Evolutionary conservation across 2,329 filamentous ascomycete genomes (phyloP).

Genomic region (Torrubiellomyces zombiae): DNA sequence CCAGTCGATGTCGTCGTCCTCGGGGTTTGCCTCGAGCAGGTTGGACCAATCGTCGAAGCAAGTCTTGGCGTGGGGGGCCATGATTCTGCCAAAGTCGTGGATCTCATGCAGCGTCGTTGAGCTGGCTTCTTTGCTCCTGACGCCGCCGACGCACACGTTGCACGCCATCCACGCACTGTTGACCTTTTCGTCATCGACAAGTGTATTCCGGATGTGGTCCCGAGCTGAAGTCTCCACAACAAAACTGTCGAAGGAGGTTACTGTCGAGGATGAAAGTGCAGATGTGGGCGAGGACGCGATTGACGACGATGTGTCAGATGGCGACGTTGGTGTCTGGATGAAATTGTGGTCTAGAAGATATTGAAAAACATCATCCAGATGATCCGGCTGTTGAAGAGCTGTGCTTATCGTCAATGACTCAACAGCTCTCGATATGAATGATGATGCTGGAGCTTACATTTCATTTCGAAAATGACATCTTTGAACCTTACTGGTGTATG

Average conservation of each 20-base stretch:
- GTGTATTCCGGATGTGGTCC: constrained; percentile 7
- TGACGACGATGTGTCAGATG: constrained; percentile 4
- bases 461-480: constrained; percentile 6
- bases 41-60: constrained; percentile 11
- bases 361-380: constrained; percentile 9
- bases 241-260: constrained; percentile 8
- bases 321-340: constrained; percentile 7
- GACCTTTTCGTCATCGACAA: constrained; percentile 7
- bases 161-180: constrained; percentile 11
- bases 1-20: constrained; percentile 19
- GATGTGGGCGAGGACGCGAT: constrained; percentile 6
- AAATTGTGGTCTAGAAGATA: constrained; percentile 10
- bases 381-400: constrained; percentile 7
- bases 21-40: constrained; percentile 5
- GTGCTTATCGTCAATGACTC: neutral
- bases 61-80: constrained; percentile 11
- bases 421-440: neutral
- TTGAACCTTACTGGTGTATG: constrained; percentile 5
- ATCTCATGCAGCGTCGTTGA: constrained; percentile 8
- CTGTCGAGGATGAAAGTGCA: constrained; percentile 6
- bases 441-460: constrained; percentile 4
- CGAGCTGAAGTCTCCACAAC: constrained; percentile 9
- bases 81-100: constrained; percentile 10
- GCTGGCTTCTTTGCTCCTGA: constrained; percentile 7
- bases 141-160: constrained; percentile 9